Conservation (phyloP, 73 alveolate genomes). For the Halteria grandinella region DNA sequence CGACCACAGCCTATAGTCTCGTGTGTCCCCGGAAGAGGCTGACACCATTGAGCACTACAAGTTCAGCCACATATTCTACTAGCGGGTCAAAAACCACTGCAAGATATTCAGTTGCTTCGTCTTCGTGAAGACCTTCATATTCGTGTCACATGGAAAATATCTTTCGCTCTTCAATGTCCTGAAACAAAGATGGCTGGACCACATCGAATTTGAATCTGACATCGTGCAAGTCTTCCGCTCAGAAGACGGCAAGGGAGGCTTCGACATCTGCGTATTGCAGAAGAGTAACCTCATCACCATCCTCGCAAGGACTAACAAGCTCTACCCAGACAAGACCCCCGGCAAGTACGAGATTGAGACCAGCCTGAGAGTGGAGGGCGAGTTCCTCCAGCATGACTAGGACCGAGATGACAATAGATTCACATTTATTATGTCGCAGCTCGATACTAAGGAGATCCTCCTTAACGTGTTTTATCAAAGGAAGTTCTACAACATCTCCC, state of each 20-base stretch:
- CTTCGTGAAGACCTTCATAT: constrained; percentile 17
- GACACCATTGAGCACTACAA: not conserved
- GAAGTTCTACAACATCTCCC: too few species aligned
- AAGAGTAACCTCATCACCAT: not conserved
- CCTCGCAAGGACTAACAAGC: not conserved
- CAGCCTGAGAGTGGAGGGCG: not conserved
- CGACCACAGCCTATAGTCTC: not conserved
- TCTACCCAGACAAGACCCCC: constrained; percentile 10
- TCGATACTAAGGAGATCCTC: not conserved
- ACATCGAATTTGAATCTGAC: constrained; percentile 3
- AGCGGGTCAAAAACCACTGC: too few species aligned
- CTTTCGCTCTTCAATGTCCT: constrained; percentile 23
- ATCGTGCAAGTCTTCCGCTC: constrained; percentile 5
- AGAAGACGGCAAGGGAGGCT: constrained; percentile 14
- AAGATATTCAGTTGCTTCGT: not conserved
- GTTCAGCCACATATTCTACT: not conserved
- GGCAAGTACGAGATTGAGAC: not conserved
- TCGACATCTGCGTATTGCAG: constrained; percentile 20
- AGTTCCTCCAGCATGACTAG: not conserved
- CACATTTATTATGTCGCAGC: not conserved
- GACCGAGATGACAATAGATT: constrained; percentile 33
- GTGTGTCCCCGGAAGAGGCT: constrained; percentile 7
- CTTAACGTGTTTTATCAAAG: too few species aligned
- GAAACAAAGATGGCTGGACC: constrained; percentile 21
- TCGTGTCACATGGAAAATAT: constrained; percentile 28